Conservation (phyloP, 345 rosid genomes). For the Geranium brycei region DNA sequence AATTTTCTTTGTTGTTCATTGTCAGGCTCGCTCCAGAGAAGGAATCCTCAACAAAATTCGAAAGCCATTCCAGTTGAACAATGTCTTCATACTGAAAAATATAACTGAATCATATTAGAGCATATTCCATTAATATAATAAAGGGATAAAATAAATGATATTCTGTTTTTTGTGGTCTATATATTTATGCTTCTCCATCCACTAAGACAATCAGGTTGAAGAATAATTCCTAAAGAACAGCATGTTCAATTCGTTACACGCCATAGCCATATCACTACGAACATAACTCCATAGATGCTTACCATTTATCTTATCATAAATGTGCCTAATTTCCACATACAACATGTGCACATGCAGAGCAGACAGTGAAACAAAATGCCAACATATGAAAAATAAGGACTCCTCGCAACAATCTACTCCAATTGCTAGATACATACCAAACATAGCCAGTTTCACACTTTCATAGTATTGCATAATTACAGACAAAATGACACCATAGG, state of each 20-base stretch:
- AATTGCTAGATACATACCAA: no score
- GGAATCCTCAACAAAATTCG: conserved; percentile 66
- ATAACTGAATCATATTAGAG: neutral
- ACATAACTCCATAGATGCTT: neutral
- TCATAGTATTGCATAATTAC: no score
- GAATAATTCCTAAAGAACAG: no score
- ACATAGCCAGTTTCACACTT: no score
- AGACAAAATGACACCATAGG: no score
- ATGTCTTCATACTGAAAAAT: conserved; percentile 75
- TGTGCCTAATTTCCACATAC: neutral
- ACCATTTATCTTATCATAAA: neutral
- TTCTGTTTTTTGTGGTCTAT: neutral
- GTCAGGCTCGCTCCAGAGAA: conserved; percentile 67
- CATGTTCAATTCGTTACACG: neutral
- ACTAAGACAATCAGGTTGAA: neutral
- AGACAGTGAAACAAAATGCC: no score
- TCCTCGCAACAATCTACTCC: no score
- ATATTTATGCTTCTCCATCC: neutral
- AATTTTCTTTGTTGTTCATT: conserved; percentile 30
- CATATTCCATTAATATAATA: neutral
- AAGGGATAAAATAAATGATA: neutral
- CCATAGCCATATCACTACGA: neutral
- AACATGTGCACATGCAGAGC: neutral
- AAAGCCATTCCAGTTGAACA: conserved; percentile 70
- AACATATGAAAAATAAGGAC: no score